Base-by-base conservation (phyloP, 1,284 basidiomycete species). In the Garcileccinum viscosum region DNA sequence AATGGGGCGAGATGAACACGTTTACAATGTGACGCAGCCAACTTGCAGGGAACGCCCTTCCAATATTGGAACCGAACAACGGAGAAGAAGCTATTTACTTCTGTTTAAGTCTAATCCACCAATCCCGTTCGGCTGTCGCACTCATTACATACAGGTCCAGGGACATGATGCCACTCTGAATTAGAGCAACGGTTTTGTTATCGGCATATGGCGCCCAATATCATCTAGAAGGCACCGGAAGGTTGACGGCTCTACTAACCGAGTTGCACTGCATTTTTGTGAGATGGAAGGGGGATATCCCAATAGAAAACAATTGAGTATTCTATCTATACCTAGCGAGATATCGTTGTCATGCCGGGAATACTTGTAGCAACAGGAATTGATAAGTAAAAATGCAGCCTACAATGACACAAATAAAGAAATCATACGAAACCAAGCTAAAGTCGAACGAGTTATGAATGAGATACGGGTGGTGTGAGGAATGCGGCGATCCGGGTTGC, bases 321-420 rank as follows among this genome's bases (percentile, higher is more conserved):
- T 69, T 75, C 67, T 77, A 73, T 79, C 75, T 79, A 79, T 69
- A 68, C 71, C 64, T 72, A 70, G 66, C 44, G 73, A 79, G 78
- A 80, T 77, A 80, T 80, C 71, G 69, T 68, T 74, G 77, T 65
- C 67, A 69, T 75, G 73, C 27, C 24, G 75, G 77, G 77, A 74
- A 78, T 80, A 79, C 69, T 71, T 74, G 78, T 79, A 74, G 69
- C 78, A 77, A 78, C 75, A 79, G 71, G 60, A 71, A 69, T 63
- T 53, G 73, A 75, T 78, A 80, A 78, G 77, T 80, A 75, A 69
- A 68, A 61, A 66, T 68, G 73, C 62, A 71, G 58, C 71, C 68
- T 77, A 79, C 76, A 69, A 66, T 66, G 67, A 79, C 77, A 62
- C 69, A 64, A 71, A 76, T 76, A 78, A 78, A 74, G 72, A 77